Percentiles rank a stretch among this genome's conserved stretches.
Conservation (phyloP, 2,329 filamentous ascomycete genomes). For the Paracorniculantispora psalliotae region DNA sequence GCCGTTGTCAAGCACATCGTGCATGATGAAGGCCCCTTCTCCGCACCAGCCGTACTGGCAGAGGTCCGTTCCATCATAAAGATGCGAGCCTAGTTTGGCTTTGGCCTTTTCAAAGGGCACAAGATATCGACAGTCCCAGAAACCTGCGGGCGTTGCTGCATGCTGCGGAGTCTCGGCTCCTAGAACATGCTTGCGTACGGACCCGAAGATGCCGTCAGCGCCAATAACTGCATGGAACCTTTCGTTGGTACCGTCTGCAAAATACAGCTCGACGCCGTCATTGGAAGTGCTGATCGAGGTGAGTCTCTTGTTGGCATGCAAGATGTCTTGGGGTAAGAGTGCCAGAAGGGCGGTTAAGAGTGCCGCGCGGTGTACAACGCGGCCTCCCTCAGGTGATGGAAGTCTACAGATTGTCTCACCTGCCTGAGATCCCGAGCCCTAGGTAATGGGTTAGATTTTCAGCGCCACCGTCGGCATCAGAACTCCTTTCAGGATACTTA, state of each 20-base stretch:
- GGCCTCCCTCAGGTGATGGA: neutral
- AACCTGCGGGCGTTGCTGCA: neutral
- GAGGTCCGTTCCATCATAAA: neutral
- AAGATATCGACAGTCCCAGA: slow-evolving; percentile 5
- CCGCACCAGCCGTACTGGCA: slow-evolving; percentile 7
- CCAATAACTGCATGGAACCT: slow-evolving; percentile 20
- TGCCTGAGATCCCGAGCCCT: neutral
- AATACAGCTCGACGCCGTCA: too few relatives aligned
- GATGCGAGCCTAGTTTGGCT: neutral
- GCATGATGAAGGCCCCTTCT: neutral
- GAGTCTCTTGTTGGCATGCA: slow-evolving; percentile 16
- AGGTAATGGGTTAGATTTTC: too few relatives aligned
- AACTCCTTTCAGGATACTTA: too few relatives aligned
- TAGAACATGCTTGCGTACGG: slow-evolving; percentile 19
- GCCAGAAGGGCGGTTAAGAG: slow-evolving; percentile 19
- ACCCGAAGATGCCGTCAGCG: slow-evolving; percentile 21
- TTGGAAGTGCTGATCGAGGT: slow-evolving; percentile 7
- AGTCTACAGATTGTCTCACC: neutral
- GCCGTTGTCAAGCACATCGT: slow-evolving; percentile 3
- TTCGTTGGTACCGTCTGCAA: slow-evolving; percentile 14
- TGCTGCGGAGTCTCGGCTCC: neutral
- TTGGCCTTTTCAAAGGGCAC: slow-evolving; percentile 4
- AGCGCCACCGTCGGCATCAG: too few relatives aligned
- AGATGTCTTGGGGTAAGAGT: slow-evolving; percentile 14
- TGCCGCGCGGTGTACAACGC: slow-evolving; percentile 20